These are phyloP conservation scores for Cyberlindnera galapagoensis DNA, from an alignment of 805 yeast genomes.

Conservation along the genomic window DNA sequence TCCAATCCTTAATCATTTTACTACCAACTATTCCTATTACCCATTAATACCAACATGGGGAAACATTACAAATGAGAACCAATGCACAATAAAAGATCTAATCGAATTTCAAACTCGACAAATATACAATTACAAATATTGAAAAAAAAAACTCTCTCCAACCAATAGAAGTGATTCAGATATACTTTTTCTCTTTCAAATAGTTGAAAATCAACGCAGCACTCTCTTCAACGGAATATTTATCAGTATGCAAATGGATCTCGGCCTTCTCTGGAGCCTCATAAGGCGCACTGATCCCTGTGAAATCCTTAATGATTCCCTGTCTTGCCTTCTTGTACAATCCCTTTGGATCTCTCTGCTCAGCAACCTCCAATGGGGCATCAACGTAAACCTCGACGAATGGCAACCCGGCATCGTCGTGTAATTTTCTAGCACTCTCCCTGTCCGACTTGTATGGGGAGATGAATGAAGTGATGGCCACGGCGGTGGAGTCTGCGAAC, in stretches of 20 bases:
- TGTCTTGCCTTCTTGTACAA: conserved; percentile 94
- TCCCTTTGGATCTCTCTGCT: conserved; percentile 96
- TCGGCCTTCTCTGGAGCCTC: conserved; percentile 88
- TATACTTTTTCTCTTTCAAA: conserved; percentile 42
- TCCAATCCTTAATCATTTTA: too few relatives aligned
- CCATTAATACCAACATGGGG: too few relatives aligned
- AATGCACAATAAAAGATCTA: too few relatives aligned
- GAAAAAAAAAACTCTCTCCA: too few relatives aligned
- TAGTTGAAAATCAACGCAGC: conserved; percentile 68
- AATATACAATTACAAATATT: too few relatives aligned
- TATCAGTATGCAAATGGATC: conserved; percentile 70
- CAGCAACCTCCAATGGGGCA: conserved; percentile 92
- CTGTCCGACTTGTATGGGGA: conserved; percentile 87
- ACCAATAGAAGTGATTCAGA: too few relatives aligned
- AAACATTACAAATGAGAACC: too few relatives aligned
- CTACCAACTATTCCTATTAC: too few relatives aligned
- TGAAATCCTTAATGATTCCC: conserved; percentile 88
- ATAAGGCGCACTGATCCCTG: conserved; percentile 94
- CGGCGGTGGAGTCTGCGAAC: conserved; percentile 87
- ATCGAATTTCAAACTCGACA: too few relatives aligned
- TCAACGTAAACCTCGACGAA: conserved; percentile 89
- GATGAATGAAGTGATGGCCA: conserved; percentile 87
- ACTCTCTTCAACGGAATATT: conserved; percentile 70
- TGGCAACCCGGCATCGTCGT: conserved; percentile 66
- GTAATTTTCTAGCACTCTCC: conserved; percentile 78